phyloP scores from a whole-genome alignment of 805 yeast species.

The fission yeast (Schizosaccharomyces pombe) region DNA sequence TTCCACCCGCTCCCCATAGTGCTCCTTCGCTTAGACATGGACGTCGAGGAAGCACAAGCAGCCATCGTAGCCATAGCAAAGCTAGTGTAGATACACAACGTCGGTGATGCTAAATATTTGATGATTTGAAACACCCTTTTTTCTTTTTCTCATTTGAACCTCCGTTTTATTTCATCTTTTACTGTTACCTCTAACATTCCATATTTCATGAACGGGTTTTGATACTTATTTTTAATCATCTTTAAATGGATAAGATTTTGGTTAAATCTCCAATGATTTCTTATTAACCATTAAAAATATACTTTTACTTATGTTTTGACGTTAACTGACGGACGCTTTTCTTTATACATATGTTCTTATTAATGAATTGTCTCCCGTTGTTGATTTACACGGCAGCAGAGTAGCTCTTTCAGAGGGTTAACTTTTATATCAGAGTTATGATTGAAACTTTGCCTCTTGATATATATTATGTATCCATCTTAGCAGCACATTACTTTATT shows the following conservation, averaged over 20 bases:
- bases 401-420: neutral
- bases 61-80: slow-evolving; percentile 2
- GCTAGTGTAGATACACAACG: neutral
- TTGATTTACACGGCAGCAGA: neutral
- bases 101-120: neutral
- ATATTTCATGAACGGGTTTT: too few relatives aligned
- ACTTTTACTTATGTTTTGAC: neutral
- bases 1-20: neutral
- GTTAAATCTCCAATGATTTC: too few relatives aligned
- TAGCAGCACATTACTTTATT: too few relatives aligned
- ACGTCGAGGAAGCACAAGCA: slow-evolving; percentile 1
- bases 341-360: neutral
- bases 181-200: too few relatives aligned
- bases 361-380: neutral
- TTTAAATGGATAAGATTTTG: too few relatives aligned
- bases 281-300: too few relatives aligned
- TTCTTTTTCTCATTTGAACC: neutral
- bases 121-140: neutral
- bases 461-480: too few relatives aligned
- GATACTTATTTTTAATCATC: too few relatives aligned
- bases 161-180: too few relatives aligned
- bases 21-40: neutral
- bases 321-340: neutral
- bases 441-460: too few relatives aligned
- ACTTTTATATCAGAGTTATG: too few relatives aligned